Evolutionary conservation across 2,329 filamentous ascomycete genomes (phyloP).

Genomic region (Arachnomyces sp.): DNA sequence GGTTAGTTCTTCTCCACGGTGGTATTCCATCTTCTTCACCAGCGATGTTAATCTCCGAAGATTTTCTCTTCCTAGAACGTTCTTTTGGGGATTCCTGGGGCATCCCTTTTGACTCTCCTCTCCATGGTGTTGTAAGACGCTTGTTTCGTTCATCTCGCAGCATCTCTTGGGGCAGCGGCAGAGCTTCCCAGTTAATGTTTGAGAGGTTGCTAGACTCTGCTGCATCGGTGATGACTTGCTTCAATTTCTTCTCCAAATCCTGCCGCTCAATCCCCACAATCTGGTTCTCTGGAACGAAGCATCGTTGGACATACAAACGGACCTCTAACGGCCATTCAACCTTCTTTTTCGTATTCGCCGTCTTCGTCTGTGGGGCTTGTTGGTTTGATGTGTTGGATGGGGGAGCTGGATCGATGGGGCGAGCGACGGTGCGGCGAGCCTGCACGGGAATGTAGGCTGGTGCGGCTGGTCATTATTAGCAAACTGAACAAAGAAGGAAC

Average conservation of each 20-base stretch:
- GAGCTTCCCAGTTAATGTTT: conserved; percentile 70
- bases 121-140: conserved; percentile 29
- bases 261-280: conserved; percentile 53
- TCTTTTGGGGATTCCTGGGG: conserved; percentile 20
- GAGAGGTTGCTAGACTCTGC: conserved; percentile 66
- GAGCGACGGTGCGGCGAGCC: conserved; percentile 54
- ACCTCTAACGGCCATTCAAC: conserved; percentile 75
- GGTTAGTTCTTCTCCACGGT: conserved; percentile 70
- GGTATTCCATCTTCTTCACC: conserved; percentile 47
- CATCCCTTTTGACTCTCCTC: conserved; percentile 11
- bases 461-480: conserved; percentile 24
- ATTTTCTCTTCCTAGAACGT: conserved; percentile 72
- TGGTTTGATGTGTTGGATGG: conserved; percentile 8
- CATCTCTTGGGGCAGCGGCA: conserved; percentile 79
- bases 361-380: conserved; percentile 20
- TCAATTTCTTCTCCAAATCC: conserved; percentile 79
- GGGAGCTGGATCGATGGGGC: conserved; percentile 23
- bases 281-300: conserved; percentile 69
- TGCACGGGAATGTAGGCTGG: conserved; percentile 56
- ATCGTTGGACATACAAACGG: conserved; percentile 79
- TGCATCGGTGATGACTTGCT: conserved; percentile 73
- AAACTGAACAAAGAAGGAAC: not conserved
- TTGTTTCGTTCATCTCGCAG: conserved; percentile 61
- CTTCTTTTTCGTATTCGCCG: conserved; percentile 46
- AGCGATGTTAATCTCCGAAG: conserved; percentile 53